These are phyloP conservation scores for Laburnicola sp. DNA, from an alignment of 2,329 filamentous ascomycete species.

Conservation along the genomic window DNA sequence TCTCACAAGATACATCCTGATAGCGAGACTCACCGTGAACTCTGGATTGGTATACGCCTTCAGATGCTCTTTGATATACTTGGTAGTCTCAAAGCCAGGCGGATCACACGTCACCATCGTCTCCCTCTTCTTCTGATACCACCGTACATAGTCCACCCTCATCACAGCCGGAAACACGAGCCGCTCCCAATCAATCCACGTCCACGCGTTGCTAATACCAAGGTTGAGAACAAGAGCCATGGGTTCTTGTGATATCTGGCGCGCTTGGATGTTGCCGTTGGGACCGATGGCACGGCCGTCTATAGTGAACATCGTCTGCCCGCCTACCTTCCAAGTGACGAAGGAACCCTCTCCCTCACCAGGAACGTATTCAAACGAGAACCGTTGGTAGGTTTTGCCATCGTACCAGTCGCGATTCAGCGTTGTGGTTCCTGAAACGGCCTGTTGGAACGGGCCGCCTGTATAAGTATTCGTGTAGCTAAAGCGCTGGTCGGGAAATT, in stretches of 20 bases:
- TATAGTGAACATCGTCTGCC: constrained; percentile 56
- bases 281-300: constrained; percentile 57
- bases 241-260: constrained; percentile 56
- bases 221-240: constrained; percentile 60
- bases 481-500: constrained; percentile 54
- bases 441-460: constrained; percentile 60
- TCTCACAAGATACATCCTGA: not conserved
- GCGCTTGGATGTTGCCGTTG: constrained; percentile 57
- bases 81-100: constrained; percentile 56
- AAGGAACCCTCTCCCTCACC: constrained; percentile 51
- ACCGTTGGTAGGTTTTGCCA: constrained; percentile 57
- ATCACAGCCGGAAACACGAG: constrained; percentile 57
- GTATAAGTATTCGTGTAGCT: constrained; percentile 57
- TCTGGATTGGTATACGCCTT: constrained; percentile 56
- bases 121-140: constrained; percentile 56
- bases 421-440: constrained; percentile 58
- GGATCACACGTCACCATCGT: constrained; percentile 59
- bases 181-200: constrained; percentile 50
- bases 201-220: constrained; percentile 56
- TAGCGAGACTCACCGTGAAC: constrained; percentile 49
- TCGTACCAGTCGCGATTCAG: constrained; percentile 62
- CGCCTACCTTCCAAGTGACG: constrained; percentile 59
- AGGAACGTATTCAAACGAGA: constrained; percentile 59
- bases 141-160: constrained; percentile 59
- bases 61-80: constrained; percentile 55